phyloP scores from a whole-genome alignment of 768 basidiomycete genomes.

The Hypholoma sublateritium region DNA sequence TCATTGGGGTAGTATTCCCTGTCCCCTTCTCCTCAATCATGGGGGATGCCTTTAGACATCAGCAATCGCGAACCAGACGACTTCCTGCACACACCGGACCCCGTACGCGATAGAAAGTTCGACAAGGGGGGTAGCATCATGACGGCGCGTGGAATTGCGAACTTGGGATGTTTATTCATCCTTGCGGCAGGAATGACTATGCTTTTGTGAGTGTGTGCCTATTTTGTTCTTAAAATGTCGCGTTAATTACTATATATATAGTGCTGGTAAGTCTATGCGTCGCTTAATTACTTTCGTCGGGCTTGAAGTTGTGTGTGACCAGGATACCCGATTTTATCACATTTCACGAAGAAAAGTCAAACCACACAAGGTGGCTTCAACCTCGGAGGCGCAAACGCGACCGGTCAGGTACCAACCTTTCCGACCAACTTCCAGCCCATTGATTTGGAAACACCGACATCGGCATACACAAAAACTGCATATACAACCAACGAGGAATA shows the following conservation, averaged over 20 bases:
- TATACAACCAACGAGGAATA: conserved; percentile 48
- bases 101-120: conserved; percentile 44
- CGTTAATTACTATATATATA: conserved; percentile 10
- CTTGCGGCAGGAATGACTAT: conserved; percentile 39
- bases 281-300: not conserved
- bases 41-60: conserved; percentile 34
- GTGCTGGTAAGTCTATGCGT: conserved; percentile 30
- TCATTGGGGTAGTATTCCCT: conserved; percentile 22
- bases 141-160: conserved; percentile 55
- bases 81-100: conserved; percentile 56
- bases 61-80: conserved; percentile 49
- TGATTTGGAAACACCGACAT: conserved; percentile 65
- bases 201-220: conserved; percentile 41
- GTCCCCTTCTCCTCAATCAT: conserved; percentile 42
- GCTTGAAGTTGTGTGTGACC: not conserved
- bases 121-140: conserved; percentile 55
- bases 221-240: conserved; percentile 4
- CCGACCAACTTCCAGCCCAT: conserved; percentile 57
- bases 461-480: conserved; percentile 44
- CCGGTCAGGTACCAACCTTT: conserved; percentile 59
- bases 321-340: conserved; percentile 45
- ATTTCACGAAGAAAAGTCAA: conserved; percentile 32
- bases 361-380: conserved; percentile 51
- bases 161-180: conserved; percentile 56
- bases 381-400: conserved; percentile 63